Evolutionary conservation across 495 filamentous ascomycete species (phyloP), one percentile per base, ranked within the genome.

Genomic region (Clavariopsis aquatica): DNA sequence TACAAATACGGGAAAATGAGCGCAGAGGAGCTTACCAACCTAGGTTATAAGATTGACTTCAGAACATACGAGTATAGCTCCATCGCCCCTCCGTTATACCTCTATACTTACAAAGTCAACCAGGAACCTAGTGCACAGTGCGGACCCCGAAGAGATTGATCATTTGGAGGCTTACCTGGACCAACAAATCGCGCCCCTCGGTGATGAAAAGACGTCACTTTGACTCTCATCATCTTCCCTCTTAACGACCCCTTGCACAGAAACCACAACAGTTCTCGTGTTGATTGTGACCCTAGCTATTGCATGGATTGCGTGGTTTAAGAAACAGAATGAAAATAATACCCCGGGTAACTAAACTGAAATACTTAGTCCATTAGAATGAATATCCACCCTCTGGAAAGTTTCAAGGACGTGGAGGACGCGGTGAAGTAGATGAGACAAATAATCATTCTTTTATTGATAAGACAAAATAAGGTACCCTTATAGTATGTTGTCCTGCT

Each of bases 111-210:
- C 51, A n/a, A 5, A 43, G 9, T 6, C 43, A 53, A 29, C 38
- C 57, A 90, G 87, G 36, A 80, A 82, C 1, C 83, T 97, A 64
- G 77, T 76, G 7, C 93, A 98, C 75, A 88, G 85, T 23, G 94
- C 94, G 1, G 84, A 86, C 71, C 82, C 83, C 5, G 74, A 85
- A 62, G 93, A 98, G 78, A 87, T 98, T 59, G 82, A 92, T 62
- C 88, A 96, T 68, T 76, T 97, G 34, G 92, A 96, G 77, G 78
- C 77, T 23, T 98, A 89, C 78, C 69, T 98, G 41, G 77, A 79
- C 20, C 78, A 85, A 67, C 76, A 77, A 20, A 75, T 96, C 49
- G 87, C 90, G 5, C 72, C 77, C 0, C 62, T 80, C 29, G 79
- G 73, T 10, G 74, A 75, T 17, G 43, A 61, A 51, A 61, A 66